A percentile compares a stretch with the other conserved stretches of the same genome.
These are phyloP conservation scores for Brassica cretica DNA, from an alignment of 345 rosid genomes.

Conservation along the genomic window DNA sequence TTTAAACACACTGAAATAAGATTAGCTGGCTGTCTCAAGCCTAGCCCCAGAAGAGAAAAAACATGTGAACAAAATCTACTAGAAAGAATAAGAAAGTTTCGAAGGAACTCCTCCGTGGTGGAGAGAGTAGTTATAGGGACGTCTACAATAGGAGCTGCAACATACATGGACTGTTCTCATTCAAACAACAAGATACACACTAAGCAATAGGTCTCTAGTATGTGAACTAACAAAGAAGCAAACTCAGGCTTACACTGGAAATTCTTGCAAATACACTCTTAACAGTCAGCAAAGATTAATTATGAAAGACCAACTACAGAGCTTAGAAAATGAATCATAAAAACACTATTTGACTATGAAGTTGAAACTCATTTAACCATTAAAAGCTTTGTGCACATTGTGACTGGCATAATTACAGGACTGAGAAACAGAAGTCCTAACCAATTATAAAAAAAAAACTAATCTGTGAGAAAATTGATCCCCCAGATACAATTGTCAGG, in stretches of 20 bases:
- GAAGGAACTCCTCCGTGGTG: background rate
- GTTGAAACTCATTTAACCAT: conserved; percentile 26
- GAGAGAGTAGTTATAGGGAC: conserved; percentile 6
- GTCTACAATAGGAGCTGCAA: conserved; percentile 11
- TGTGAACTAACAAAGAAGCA: background rate
- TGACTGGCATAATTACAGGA: conserved; percentile 60
- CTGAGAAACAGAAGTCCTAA: conserved; percentile 72
- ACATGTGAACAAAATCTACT: background rate
- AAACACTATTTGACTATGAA: conserved; percentile 21
- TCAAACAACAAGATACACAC: background rate
- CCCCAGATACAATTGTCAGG: conserved; percentile 73
- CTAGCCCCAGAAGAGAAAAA: conserved; percentile 21
- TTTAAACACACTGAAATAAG: background rate
- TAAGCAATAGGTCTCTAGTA: background rate
- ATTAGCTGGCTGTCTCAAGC: conserved; percentile 18
- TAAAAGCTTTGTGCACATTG: conserved; percentile 39
- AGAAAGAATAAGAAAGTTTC: background rate
- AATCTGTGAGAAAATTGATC: conserved; percentile 38
- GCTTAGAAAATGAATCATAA: conserved; percentile 1
- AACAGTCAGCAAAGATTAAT: background rate
- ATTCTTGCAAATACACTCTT: too few species aligned
- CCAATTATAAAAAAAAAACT: conserved; percentile 83
- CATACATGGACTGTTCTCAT: conserved; percentile 2
- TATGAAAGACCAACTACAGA: background rate
- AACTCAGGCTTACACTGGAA: too few species aligned